Base-by-base conservation (phyloP, 2,329 filamentous ascomycete species). In the Sporothrix globosa region DNA sequence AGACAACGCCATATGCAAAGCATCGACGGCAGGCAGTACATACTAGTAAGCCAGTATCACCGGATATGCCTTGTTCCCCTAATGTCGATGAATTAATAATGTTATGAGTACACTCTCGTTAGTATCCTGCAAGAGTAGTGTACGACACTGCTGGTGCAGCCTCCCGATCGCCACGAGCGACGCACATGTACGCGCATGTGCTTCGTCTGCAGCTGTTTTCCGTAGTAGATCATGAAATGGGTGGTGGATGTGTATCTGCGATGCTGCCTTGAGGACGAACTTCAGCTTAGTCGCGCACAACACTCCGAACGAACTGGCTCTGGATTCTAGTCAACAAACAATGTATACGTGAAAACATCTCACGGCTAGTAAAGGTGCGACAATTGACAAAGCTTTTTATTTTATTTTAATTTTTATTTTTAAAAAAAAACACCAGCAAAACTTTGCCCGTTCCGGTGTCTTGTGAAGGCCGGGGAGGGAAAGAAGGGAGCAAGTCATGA, bases 381-480 rank as follows among this genome's bases (percentile, higher is more conserved):
- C 14, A 56, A 34, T 24, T n/a, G 14, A 19, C 3, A 4, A 56
- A 34, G 34, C 4, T 17, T 46, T 14, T 30, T 30, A n/a, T n/a
- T n/a, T n/a, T n/a, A n/a, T n/a, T n/a, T n/a, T n/a, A n/a, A n/a
- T n/a, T n/a, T n/a, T n/a, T n/a, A n/a, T 30, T 30, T 30, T 14
- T 46, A 46, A 14, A 48, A n/a, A 50, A 50, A 48, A 65, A 50
- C 52, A 27, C 46, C 27, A 46, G 48, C 60, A 65, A 66, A 39
- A 66, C 50, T 24, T 66, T 27, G 68, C 50, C 39, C 48, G 60
- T 58, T 65, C 56, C 17, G n/a, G 68, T 69, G 24, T 52, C 30
- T n/a, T 46, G 2, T 56, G 21, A 41, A 11, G n/a, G 41, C 27
- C 21, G 41, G 58, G 39, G 58, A 46, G 6, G 9, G 19, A 14